Evolutionary conservation across 108 stramenopile genomes (phyloP).

Genomic region (Cylindrotheca closterium): DNA sequence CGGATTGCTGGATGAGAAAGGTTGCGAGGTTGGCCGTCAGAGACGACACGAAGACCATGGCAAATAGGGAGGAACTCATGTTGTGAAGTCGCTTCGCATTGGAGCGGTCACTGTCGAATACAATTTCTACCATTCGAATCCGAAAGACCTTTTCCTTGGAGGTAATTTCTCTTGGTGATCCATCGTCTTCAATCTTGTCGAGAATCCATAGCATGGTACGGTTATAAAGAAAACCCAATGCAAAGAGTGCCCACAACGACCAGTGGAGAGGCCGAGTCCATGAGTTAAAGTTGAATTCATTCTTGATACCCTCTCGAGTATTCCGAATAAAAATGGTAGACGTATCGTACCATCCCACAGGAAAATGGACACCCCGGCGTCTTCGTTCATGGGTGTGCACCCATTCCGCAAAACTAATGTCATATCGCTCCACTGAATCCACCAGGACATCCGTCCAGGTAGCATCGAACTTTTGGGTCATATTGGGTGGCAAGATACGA

Average conservation of each 20-base stretch:
- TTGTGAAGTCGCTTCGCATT: slow-evolving; percentile 15
- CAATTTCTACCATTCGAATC: slow-evolving; percentile 5
- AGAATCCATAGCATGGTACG: slow-evolving; percentile 19
- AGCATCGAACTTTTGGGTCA: not conserved
- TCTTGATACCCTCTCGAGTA: not conserved
- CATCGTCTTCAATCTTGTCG: slow-evolving; percentile 12
- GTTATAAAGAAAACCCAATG: slow-evolving; percentile 18
- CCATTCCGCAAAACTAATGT: slow-evolving; percentile 26
- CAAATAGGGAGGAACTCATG: slow-evolving; percentile 26
- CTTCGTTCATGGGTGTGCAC: slow-evolving; percentile 14
- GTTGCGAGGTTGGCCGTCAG: slow-evolving; percentile 46
- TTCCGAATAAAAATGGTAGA: slow-evolving; percentile 30
- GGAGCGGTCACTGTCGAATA: slow-evolving; percentile 17
- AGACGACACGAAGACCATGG: slow-evolving; percentile 24
- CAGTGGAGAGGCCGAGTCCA: slow-evolving; percentile 25
- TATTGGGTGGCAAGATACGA: not conserved
- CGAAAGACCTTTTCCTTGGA: not conserved
- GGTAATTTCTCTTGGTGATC: not conserved
- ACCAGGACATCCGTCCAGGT: slow-evolving; percentile 22
- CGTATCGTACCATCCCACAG: slow-evolving; percentile 28
- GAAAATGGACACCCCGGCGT: slow-evolving; percentile 28
- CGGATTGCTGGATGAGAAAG: slow-evolving; percentile 24
- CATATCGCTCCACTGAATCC: slow-evolving; percentile 29
- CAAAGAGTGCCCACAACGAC: slow-evolving; percentile 25
- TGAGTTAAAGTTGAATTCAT: not conserved